A percentile compares a stretch with the other conserved stretches of the same genome.
These are phyloP conservation scores for Botryosphaeria agaves DNA, from an alignment of 2,329 filamentous ascomycete species.

Conservation along the genomic window DNA sequence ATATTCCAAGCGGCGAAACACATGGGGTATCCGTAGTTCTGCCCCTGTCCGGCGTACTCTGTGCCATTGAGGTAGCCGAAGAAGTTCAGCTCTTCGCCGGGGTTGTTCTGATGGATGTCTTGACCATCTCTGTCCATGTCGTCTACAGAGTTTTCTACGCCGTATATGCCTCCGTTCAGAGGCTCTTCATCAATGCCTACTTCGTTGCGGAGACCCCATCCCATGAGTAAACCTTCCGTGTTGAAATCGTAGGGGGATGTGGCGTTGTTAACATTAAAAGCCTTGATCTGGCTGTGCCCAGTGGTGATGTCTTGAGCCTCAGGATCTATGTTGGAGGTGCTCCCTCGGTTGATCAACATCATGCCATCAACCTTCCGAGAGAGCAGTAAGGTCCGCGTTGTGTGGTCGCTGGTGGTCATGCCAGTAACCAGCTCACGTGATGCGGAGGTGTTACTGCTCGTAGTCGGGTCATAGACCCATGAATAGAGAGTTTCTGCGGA, in stretches of 20 bases:
- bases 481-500: conserved; percentile 39
- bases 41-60: conserved; percentile 19
- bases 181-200: conserved; percentile 53
- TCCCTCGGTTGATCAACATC: conserved; percentile 50
- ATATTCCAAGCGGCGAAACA: conserved; percentile 53
- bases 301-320: conserved; percentile 31
- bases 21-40: conserved; percentile 53
- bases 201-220: conserved; percentile 58
- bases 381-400: conserved; percentile 48
- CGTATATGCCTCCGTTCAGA: conserved; percentile 29
- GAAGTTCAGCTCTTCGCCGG: conserved; percentile 58
- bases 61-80: conserved; percentile 44
- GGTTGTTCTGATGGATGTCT: conserved; percentile 52
- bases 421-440: conserved; percentile 38
- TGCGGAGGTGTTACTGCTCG: conserved; percentile 26
- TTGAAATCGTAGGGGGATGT: conserved; percentile 27
- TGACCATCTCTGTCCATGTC: conserved; percentile 37
- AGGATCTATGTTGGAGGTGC: conserved; percentile 42
- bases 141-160: conserved; percentile 56
- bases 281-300: conserved; percentile 51
- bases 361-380: conserved; percentile 35
- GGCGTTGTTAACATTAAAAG: conserved; percentile 33
- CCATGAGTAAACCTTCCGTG: conserved; percentile 31
- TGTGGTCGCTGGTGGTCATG: conserved; percentile 45
- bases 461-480: conserved; percentile 45